These are phyloP conservation scores for Quercus dentata DNA, from an alignment of 306 rosid species.

Conservation along the genomic window DNA sequence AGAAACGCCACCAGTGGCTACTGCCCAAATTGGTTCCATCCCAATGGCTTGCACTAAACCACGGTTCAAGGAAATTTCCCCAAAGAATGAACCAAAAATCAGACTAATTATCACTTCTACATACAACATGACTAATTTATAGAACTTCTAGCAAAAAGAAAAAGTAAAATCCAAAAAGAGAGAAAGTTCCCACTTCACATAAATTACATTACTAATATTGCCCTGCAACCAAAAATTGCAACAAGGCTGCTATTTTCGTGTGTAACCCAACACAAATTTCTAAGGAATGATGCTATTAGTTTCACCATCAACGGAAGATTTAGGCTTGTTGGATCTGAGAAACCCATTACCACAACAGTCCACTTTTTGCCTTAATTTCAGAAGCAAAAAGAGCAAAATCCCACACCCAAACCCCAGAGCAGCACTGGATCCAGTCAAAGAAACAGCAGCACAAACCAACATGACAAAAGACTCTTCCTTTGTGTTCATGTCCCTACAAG, in stretches of 20 bases:
- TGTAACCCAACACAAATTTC: neutral
- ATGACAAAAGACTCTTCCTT: constrained; percentile 68
- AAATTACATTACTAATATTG: neutral
- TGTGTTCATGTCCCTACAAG: constrained; percentile 57
- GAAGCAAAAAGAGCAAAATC: constrained; percentile 46
- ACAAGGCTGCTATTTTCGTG: neutral
- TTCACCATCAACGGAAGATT: constrained; percentile 35
- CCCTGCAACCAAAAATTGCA: neutral
- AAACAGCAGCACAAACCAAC: constrained; percentile 80
- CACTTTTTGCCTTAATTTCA: constrained; percentile 54
- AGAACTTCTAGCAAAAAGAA: neutral
- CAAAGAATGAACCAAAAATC: neutral
- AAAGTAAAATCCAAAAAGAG: neutral
- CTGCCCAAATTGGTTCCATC: neutral
- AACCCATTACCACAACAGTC: constrained; percentile 30
- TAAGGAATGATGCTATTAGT: constrained; percentile 20
- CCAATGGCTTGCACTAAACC: neutral
- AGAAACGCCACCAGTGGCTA: neutral
- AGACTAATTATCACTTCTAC: neutral
- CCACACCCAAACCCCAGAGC: constrained; percentile 76
- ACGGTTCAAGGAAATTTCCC: neutral
- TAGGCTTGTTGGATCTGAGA: neutral
- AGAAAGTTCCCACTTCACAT: neutral
- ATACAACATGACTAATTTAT: neutral
- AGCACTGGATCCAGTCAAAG: constrained; percentile 71